A percentile compares a stretch with the other conserved stretches of the same genome.
Evolutionary conservation across 1,284 basidiomycete species (phyloP).

Genomic region (Ganoderma meredithae): DNA sequence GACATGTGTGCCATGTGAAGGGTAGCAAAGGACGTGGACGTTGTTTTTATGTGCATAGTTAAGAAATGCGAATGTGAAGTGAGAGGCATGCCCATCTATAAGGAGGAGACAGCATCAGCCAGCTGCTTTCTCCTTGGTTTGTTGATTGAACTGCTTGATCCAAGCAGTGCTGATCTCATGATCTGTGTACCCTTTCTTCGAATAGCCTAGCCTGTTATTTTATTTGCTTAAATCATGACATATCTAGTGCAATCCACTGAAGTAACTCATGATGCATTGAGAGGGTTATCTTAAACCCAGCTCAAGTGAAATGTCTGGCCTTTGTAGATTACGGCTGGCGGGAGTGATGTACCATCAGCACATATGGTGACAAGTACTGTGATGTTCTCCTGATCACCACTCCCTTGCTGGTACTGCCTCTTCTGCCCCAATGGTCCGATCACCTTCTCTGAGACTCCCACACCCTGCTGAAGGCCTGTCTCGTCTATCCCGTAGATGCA

Average conservation of each 20-base stretch:
- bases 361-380: no score
- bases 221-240: constrained; percentile 10
- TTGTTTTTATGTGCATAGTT: not conserved
- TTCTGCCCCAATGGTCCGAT: constrained; percentile 21
- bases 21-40: not conserved
- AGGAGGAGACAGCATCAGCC: not conserved
- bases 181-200: not conserved
- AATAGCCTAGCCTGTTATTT: no score
- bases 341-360: constrained; percentile 41
- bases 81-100: not conserved
- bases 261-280: constrained; percentile 47
- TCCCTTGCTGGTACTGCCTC: constrained; percentile 43
- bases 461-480: no score
- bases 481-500: constrained; percentile 41
- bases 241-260: no score
- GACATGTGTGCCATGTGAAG: not conserved
- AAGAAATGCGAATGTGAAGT: not conserved
- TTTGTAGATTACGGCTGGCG: constrained; percentile 46
- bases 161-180: not conserved
- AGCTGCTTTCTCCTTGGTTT: not conserved
- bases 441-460: constrained; percentile 17
- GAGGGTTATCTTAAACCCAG: constrained; percentile 49
- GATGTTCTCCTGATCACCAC: constrained; percentile 46
- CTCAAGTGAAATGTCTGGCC: constrained; percentile 43
- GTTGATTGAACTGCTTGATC: not conserved